These are phyloP conservation scores for Isoetes engelmannii DNA, from an alignment of 83 land plant genomes.

Conservation along the genomic window DNA sequence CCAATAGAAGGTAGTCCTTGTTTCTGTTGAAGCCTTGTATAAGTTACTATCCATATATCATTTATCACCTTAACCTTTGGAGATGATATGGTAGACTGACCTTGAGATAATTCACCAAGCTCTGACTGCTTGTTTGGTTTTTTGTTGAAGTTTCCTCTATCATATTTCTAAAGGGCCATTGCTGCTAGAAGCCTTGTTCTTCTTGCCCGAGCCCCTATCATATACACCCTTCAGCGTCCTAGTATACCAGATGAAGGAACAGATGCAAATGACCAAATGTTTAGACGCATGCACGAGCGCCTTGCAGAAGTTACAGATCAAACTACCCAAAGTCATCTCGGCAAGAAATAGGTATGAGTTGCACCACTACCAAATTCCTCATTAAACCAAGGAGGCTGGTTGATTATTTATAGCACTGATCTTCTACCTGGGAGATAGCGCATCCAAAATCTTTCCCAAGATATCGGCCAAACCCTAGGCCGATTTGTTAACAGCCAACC, in stretches of 20 bases:
- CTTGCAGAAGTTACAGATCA: neutral
- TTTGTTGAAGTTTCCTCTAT: no score
- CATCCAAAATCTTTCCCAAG: no score
- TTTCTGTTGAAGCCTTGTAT: constrained; percentile 23
- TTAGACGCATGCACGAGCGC: neutral
- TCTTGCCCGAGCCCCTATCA: neutral
- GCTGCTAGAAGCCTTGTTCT: neutral
- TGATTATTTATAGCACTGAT: no score
- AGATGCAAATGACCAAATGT: neutral
- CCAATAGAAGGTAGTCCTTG: neutral
- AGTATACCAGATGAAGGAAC: neutral
- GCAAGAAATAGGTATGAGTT: neutral
- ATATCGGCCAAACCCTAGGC: no score
- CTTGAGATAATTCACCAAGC: neutral
- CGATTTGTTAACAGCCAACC: no score
- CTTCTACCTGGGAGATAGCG: no score
- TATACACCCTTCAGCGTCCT: no score
- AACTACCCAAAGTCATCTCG: neutral
- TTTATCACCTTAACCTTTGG: constrained; percentile 19
- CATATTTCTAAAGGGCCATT: neutral
- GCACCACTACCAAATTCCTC: neutral
- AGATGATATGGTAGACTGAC: constrained; percentile 20
- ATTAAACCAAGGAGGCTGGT: no score
- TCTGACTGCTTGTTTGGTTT: neutral
- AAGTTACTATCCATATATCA: constrained; percentile 23